Evolutionary conservation across 768 basidiomycete genomes (phyloP), one percentile per base, ranked within the genome.

Genomic region (Pleurotus ostreatus): DNA sequence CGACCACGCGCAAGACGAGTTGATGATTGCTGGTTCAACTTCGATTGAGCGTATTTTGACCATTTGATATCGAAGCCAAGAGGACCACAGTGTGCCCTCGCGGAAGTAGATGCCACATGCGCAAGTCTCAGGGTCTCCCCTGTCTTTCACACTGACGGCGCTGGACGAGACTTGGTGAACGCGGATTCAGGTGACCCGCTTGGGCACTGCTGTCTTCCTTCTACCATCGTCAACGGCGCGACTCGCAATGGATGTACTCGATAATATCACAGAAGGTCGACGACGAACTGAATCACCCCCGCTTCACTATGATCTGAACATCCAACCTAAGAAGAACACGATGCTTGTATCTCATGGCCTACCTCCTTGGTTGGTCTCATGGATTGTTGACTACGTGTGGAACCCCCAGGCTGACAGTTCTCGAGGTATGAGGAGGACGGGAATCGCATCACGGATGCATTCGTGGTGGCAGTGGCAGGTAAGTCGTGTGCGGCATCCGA

Each of bases 381-480:
- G 16, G 22, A 15, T 13, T 47, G 30, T 34, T 34, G 30, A 9
- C 8, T 34, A 34, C 30, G 30, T 34, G 30, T 34, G 2, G 30
- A 34, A 34, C 30, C 3, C 3, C 30, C 46, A 47, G 60, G 26
- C 57, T 46, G 22, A 61, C 26, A 45, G 54, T 20, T 48, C 26
- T 38, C 44, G 44, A 92, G 91, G 91, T 94, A 94, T 68, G 82
- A 80, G 26, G 82, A 86, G 66, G 83, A 91, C 60, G 92, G 92
- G 1, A 72, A 80, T 47, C 79, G 83, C 16, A 79, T 84, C 12
- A 78, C 77, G 40, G 84, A 87, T 65, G 92, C 92, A 13, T 94
- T 92, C 64, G 92, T 93, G 40, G 83, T 94, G 57, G 92, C 83
- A 6, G 84, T 94, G 59, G 89, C 88, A 66, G 92, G 92, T 88